Evolutionary conservation across 768 basidiomycete species (phyloP).

Genomic region (Russula ochroleuca): DNA sequence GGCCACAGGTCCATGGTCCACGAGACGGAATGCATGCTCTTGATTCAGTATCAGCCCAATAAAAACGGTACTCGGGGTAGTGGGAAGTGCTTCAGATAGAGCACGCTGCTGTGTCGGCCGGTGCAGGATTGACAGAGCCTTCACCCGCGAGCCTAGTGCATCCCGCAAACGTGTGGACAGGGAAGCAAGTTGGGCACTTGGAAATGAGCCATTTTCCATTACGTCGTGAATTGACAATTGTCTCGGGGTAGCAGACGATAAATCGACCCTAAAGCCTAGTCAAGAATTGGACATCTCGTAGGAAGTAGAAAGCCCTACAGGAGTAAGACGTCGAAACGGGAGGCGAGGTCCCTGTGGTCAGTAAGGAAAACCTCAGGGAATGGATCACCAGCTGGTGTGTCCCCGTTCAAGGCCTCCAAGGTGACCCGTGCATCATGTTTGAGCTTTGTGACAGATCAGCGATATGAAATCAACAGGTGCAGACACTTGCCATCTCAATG

Average conservation of each 20-base stretch:
- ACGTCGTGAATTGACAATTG: constrained; percentile 43
- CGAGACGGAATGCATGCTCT: constrained; percentile 71
- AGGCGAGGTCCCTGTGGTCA: constrained; percentile 58
- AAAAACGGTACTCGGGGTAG: constrained; percentile 47
- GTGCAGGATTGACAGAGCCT: constrained; percentile 59
- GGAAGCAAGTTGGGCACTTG: constrained; percentile 51
- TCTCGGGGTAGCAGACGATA: constrained; percentile 46
- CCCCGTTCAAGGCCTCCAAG: constrained; percentile 55
- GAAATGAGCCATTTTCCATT: constrained; percentile 58
- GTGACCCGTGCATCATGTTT: constrained; percentile 72
- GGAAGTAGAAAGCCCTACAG: constrained; percentile 42
- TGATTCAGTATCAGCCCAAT: constrained; percentile 76
- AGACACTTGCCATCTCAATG: constrained; percentile 59
- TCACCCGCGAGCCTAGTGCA: constrained; percentile 71
- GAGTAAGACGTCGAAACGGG: constrained; percentile 71
- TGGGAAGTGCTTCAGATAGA: constrained; percentile 52
- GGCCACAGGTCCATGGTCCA: constrained; percentile 87
- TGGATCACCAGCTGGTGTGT: constrained; percentile 48
- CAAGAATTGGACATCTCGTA: not conserved
- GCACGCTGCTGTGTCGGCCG: constrained; percentile 44
- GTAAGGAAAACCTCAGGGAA: constrained; percentile 71
- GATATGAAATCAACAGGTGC: constrained; percentile 5
- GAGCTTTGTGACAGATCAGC: constrained; percentile 45
- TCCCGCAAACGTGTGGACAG: constrained; percentile 49
- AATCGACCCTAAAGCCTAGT: constrained; percentile 46